Conservation (phyloP, 2,329 filamentous ascomycete species). For the Nigrograna mackinnonii region DNA sequence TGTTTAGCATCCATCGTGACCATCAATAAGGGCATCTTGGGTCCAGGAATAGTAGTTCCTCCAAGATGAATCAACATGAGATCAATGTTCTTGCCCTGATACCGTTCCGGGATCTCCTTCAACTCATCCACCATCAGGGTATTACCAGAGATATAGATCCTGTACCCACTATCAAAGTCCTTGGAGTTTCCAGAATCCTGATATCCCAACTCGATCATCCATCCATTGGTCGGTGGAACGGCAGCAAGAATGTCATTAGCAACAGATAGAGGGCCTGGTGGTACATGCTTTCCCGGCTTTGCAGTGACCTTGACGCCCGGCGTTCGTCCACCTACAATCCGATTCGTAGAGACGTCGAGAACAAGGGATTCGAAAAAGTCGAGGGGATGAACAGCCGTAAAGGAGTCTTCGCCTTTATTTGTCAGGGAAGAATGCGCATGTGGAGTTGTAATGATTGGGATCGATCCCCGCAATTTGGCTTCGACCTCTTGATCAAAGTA, state of each 20-base stretch:
- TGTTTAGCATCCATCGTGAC: conserved; percentile 71
- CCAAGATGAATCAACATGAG: conserved; percentile 70
- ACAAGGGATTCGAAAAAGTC: conserved; percentile 60
- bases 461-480: conserved; percentile 51
- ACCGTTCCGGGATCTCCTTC: conserved; percentile 61
- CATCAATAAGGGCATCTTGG: conserved; percentile 64
- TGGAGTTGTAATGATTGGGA: conserved; percentile 67
- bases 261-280: conserved; percentile 45
- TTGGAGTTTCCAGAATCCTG: conserved; percentile 13
- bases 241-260: conserved; percentile 54
- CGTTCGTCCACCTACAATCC: conserved; percentile 14
- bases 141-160: conserved; percentile 69
- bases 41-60: conserved; percentile 66
- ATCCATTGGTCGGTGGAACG: conserved; percentile 68
- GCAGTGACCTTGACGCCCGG: conserved; percentile 61
- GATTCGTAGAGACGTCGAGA: conserved; percentile 44
- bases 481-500: conserved; percentile 61
- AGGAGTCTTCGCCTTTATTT: conserved; percentile 52
- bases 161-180: conserved; percentile 53
- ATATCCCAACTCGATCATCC: conserved; percentile 67
- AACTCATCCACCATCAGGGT: conserved; percentile 67
- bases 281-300: conserved; percentile 68
- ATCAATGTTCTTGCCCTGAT: conserved; percentile 60
- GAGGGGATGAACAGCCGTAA: conserved; percentile 58
- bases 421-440: conserved; percentile 61